These are phyloP conservation scores for Saccharomyces jurei DNA, from an alignment of 805 yeast genomes.

Conservation along the genomic window DNA sequence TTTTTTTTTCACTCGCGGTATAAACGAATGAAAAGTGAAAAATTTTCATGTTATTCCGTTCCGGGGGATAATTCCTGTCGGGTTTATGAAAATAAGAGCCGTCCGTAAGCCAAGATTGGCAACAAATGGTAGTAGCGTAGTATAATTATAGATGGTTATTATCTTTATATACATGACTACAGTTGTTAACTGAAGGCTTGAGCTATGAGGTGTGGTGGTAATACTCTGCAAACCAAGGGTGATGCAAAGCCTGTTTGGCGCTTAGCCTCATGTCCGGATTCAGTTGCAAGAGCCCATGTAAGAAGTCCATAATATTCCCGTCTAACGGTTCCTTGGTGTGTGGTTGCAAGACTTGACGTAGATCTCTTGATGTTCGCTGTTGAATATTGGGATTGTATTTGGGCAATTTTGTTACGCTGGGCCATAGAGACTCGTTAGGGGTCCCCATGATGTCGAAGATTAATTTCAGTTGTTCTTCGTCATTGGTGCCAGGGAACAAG, in stretches of 20 bases:
- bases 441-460: conserved; percentile 91
- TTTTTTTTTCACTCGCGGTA: not conserved
- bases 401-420: conserved; percentile 83
- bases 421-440: conserved; percentile 90
- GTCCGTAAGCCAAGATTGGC: not conserved
- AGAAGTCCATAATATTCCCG: conserved; percentile 23
- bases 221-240: conserved; percentile 33
- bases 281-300: conserved; percentile 38
- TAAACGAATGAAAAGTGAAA: not conserved
- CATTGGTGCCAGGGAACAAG: conserved; percentile 93
- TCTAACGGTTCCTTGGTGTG: conserved; percentile 23
- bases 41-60: not conserved
- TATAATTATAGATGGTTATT: not conserved
- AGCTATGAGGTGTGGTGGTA: conserved; percentile 12
- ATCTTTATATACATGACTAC: not conserved
- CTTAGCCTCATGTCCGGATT: conserved; percentile 46
- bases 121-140: not conserved
- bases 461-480: conserved; percentile 91
- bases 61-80: not conserved
- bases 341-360: conserved; percentile 34
- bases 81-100: not conserved
- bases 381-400: conserved; percentile 93
- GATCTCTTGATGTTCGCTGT: conserved; percentile 70
- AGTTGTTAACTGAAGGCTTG: not conserved
- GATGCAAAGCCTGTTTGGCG: conserved; percentile 46